Conservation (phyloP, 345 rosid species). For the Citrus trifoliata region DNA sequence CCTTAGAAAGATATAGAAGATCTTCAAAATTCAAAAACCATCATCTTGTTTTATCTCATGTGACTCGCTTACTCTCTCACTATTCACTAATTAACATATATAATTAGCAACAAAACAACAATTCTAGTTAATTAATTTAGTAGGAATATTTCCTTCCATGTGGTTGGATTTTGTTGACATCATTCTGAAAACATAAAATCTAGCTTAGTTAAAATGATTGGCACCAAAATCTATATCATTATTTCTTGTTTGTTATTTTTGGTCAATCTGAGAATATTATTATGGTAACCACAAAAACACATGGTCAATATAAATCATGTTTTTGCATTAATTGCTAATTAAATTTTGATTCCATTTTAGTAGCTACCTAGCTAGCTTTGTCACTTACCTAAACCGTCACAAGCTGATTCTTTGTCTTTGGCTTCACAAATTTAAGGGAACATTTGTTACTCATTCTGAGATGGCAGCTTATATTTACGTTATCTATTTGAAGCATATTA, state of each 20-base stretch:
- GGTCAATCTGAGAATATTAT: constrained; percentile 6
- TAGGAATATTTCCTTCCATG: constrained; percentile 30
- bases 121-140: not conserved
- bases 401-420: constrained; percentile 8
- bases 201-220: constrained; percentile 33
- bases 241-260: constrained; percentile 14
- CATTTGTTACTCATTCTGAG: constrained; percentile 9
- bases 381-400: constrained; percentile 1
- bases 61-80: constrained; percentile 16
- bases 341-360: not conserved
- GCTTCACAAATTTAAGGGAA: not conserved
- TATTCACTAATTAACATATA: not conserved
- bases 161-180: constrained; percentile 27
- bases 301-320: constrained; percentile 9
- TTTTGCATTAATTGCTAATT: not conserved
- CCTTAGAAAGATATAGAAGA: constrained; percentile 37
- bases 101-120: not conserved
- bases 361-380: not conserved
- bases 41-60: constrained; percentile 20
- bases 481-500: not conserved
- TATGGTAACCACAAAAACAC: not conserved
- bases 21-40: constrained; percentile 18
- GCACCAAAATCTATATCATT: constrained; percentile 14
- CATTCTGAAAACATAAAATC: constrained; percentile 24
- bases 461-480: constrained; percentile 9